phyloP scores from a whole-genome alignment of 2,329 filamentous ascomycete species.

The Epichloe baconii region DNA sequence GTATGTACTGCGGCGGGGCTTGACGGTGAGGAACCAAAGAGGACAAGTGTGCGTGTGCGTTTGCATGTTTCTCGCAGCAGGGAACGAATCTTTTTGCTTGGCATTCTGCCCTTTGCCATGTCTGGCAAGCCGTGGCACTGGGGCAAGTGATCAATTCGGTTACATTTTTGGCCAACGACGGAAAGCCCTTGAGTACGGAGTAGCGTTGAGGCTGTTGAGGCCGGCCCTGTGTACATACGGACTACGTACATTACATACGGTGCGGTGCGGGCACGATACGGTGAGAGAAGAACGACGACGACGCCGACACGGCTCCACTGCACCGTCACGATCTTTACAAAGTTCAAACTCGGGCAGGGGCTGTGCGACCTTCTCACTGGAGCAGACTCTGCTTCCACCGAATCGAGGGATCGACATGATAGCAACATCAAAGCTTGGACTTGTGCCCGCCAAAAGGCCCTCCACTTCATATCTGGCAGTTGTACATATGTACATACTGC shows the following conservation, averaged over 20 bases:
- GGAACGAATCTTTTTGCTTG: too few species aligned
- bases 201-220: too few species aligned
- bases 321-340: background rate
- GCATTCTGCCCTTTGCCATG: background rate
- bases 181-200: too few species aligned
- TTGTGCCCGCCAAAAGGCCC: too few species aligned
- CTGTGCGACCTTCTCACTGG: background rate
- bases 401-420: background rate
- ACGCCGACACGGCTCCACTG: background rate
- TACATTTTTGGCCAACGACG: too few species aligned
- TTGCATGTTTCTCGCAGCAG: background rate
- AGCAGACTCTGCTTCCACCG: background rate
- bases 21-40: background rate
- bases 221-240: background rate
- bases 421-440: too few species aligned
- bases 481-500: too few species aligned
- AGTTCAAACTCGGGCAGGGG: background rate
- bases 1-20: background rate
- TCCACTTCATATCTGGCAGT: too few species aligned
- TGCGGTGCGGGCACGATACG: background rate
- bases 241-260: background rate
- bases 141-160: too few species aligned
- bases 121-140: background rate
- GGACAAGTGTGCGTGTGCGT: background rate
- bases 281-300: background rate